Conservation (phyloP, 2,329 filamentous ascomycete genomes). For the Amylocarpus encephaloides region DNA sequence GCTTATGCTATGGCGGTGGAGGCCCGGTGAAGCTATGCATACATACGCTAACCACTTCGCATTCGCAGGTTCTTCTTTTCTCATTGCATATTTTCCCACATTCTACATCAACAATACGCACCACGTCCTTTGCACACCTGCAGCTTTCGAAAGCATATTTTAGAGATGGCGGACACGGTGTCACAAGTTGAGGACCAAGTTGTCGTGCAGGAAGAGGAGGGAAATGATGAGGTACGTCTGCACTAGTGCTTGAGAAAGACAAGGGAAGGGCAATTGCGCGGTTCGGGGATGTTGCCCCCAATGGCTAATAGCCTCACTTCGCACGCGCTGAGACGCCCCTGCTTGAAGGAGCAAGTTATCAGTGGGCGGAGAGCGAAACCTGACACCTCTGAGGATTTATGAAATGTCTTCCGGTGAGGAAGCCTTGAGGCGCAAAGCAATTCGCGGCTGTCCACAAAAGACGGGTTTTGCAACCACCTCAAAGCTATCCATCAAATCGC, state of each 20-base stretch:
- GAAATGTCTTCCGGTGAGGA: not conserved
- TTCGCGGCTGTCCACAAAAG: too few species aligned
- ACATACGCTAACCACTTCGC: too few species aligned
- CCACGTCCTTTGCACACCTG: not conserved
- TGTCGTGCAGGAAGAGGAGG: constrained; percentile 27
- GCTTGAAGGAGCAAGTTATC: too few species aligned
- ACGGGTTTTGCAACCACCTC: too few species aligned
- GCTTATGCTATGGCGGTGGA: too few species aligned
- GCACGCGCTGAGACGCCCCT: too few species aligned
- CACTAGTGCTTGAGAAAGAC: not conserved
- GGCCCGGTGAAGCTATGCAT: too few species aligned
- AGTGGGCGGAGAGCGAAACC: not conserved
- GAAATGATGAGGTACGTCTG: constrained; percentile 29
- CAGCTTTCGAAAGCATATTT: not conserved
- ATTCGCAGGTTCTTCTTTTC: not conserved
- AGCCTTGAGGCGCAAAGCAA: too few species aligned
- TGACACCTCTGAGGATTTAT: not conserved
- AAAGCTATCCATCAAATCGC: not conserved
- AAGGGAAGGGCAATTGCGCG: not conserved
- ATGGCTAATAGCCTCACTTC: too few species aligned
- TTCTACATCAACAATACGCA: constrained; percentile 1
- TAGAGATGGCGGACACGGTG: constrained; percentile 27
- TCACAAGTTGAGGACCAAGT: constrained; percentile 25
- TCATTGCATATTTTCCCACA: not conserved
- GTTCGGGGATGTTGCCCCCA: not conserved